A percentile compares a stretch with the other conserved stretches of the same genome.
phyloP scores from a whole-genome alignment of 169 alveolate genomes.

The Eimeria zaria region DNA sequence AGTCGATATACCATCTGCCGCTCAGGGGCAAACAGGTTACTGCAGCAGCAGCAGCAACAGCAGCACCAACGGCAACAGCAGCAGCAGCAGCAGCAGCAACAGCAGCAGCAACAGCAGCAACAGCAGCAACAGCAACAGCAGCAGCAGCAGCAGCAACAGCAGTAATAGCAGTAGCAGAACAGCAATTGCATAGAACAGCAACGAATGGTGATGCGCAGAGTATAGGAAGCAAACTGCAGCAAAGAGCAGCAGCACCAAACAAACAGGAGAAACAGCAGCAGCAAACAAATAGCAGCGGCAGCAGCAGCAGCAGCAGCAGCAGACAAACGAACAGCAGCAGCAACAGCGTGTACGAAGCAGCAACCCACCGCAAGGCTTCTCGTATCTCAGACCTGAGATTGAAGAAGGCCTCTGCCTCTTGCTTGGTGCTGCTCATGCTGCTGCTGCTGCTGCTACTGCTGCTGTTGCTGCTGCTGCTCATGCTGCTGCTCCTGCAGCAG shows the following conservation, averaged over 20 bases:
- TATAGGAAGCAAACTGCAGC: not conserved
- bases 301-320: slow-evolving; percentile 32
- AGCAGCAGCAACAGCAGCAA: slow-evolving; percentile 21
- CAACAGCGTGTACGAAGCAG: not conserved
- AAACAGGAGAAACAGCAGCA: not conserved
- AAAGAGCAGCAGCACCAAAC: not conserved
- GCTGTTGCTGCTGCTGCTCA: not conserved
- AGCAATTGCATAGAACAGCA: not conserved
- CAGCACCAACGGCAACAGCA: too few species aligned
- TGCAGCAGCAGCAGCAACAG: slow-evolving; percentile 53
- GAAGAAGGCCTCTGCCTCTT: slow-evolving; percentile 18
- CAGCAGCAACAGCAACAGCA: slow-evolving; percentile 4
- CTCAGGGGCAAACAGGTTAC: slow-evolving; percentile 29
- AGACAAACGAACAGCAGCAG: too few species aligned
- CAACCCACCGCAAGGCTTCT: slow-evolving; percentile 38
- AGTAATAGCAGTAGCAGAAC: not conserved
- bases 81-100: too few species aligned
- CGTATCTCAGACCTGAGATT: slow-evolving; percentile 9
- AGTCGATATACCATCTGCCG: slow-evolving; percentile 21
- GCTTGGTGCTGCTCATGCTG: not conserved
- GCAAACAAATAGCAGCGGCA: too few species aligned
- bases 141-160: not conserved
- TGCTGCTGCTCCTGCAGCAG: too few species aligned
- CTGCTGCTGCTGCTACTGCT: slow-evolving; percentile 10
- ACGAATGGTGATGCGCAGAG: not conserved